These are phyloP conservation scores for Beta macrorhiza DNA, from an alignment of 179 eudicot genomes.

Conservation along the genomic window DNA sequence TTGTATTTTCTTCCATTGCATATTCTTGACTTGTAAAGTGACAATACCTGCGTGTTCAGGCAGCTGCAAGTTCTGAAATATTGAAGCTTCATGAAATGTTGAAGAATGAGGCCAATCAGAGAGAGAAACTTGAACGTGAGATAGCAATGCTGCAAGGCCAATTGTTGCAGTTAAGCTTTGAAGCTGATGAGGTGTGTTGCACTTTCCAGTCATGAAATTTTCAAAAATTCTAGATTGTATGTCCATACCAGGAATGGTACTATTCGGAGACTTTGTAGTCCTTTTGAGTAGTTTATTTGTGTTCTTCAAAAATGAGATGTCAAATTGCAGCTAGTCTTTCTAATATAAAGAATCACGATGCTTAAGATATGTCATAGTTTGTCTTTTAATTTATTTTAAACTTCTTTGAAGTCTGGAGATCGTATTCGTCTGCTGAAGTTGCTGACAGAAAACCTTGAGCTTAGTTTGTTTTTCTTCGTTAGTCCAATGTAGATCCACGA, in stretches of 20 bases:
- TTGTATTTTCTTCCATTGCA: slow-evolving; percentile 14
- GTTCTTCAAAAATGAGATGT: not conserved
- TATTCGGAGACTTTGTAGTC: not conserved
- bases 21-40: slow-evolving; percentile 20
- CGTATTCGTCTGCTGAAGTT: not conserved
- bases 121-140: slow-evolving; percentile 77
- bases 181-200: slow-evolving; percentile 74
- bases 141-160: slow-evolving; percentile 68
- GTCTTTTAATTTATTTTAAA: not conserved
- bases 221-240: not conserved
- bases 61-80: slow-evolving; percentile 57
- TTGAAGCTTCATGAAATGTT: slow-evolving; percentile 63
- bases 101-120: slow-evolving; percentile 66
- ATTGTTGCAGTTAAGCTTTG: slow-evolving; percentile 71
- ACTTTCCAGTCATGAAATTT: not conserved
- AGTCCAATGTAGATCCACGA: not conserved
- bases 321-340: not conserved
- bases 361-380: not conserved
- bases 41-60: slow-evolving; percentile 40
- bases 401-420: slow-evolving; percentile 1
- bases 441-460: not conserved
- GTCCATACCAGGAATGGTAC: not conserved
- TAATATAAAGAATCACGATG: slow-evolving; percentile 2
- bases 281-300: not conserved
- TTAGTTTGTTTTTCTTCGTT: not conserved